Evolutionary conservation across 2,329 filamentous ascomycete genomes (phyloP), one percentile per base, ranked within the genome.

Genomic region (Huntiella savannae): DNA sequence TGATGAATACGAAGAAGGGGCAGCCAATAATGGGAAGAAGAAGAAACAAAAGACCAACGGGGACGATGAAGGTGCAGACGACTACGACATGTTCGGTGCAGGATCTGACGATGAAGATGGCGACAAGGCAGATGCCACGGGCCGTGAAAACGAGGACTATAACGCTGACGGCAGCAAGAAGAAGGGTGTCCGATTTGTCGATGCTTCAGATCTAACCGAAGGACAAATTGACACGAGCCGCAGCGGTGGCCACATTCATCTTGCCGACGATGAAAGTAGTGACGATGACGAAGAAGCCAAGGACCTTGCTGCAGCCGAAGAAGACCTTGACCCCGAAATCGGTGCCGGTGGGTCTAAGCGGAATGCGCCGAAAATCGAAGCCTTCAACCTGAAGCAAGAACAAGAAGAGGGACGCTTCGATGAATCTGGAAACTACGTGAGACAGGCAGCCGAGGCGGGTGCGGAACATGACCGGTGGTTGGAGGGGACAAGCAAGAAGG

Each of bases 371-470:
- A 84, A 91, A 59, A 71, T 98, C 4, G 91, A 96, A 60, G 88
- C 88, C 2, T 98, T 98, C 70, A 96, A 98, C 58, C 82, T 98
- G 70, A 77, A 75, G 49, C 67, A 74, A 10, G 91, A 98, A 60
- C 79, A 92, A 59, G 86, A 96, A 57, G 88, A 96, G 54, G 91
- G 91, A 1, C 73, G 77, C 8, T 98, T 95, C 56, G 91, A 98
- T 58, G 82, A 91, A 54, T 67, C 78, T 1, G 88, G 88, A 7
- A 98, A 96, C 60, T 98, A 78, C 59, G 76, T 98, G 39, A 77
- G 91, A 48, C 92, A 92, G 60, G 87, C 87, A 0, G 73, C 66
- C 6, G 91, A 98, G 55, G 84, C 85, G 1, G 86, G 96, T 54
- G 84, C 87, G 0, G 75, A 82, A 17, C 86, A 98, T 60, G 91